A percentile compares a stretch with the other conserved stretches of the same genome.
Evolutionary conservation across 371 early-diverging fungal species (phyloP).

Genomic region (Mucor mucedo): DNA sequence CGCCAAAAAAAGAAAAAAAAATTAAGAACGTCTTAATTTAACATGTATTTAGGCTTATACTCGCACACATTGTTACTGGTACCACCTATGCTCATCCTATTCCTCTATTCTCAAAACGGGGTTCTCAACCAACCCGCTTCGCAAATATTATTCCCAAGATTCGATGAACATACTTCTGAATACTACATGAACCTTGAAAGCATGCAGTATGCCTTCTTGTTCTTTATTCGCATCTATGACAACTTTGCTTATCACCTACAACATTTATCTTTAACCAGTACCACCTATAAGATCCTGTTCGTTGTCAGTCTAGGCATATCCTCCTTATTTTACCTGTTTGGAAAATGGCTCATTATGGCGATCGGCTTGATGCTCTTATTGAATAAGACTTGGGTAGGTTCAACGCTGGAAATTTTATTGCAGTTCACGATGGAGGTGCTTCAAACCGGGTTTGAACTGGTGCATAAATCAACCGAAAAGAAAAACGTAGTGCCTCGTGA

Average conservation of each 20-base stretch:
- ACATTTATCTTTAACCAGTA: conserved; percentile 25
- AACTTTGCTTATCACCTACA: conserved; percentile 44
- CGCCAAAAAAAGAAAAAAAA: neutral
- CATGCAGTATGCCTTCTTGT: conserved; percentile 41
- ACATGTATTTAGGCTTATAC: conserved; percentile 30
- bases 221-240: conserved; percentile 44
- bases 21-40: neutral
- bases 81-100: conserved; percentile 29
- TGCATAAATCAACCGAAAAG: conserved; percentile 2
- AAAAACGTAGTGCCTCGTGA: neutral
- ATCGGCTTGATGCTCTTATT: conserved; percentile 42
- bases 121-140: conserved; percentile 27
- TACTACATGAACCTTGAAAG: conserved; percentile 42
- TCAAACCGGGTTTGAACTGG: conserved; percentile 28
- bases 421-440: conserved; percentile 29
- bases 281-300: conserved; percentile 28
- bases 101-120: conserved; percentile 31
- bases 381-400: conserved; percentile 45
- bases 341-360: conserved; percentile 18
- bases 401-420: conserved; percentile 20
- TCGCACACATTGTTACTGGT: conserved; percentile 27
- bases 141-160: conserved; percentile 39
- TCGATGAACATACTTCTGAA: conserved; percentile 42
- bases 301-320: conserved; percentile 8
- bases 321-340: conserved; percentile 6